Evolutionary conservation across 2,329 filamentous ascomycete species (phyloP), one percentile per base, ranked within the genome.

Genomic region (Verticillium nonalfalfae): DNA sequence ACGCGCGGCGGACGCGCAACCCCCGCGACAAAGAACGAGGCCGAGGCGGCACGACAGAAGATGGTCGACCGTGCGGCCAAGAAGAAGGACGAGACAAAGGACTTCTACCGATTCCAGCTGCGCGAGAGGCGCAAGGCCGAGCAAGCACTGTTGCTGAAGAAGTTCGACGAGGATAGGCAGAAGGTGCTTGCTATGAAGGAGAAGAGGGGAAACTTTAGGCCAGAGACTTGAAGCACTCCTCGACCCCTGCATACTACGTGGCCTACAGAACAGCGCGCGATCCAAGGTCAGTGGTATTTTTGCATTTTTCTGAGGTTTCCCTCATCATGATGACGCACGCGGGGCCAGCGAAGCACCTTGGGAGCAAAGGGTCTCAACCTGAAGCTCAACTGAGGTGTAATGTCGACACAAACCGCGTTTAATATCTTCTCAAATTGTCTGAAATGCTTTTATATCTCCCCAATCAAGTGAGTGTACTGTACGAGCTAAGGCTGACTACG

Each of bases 81-180:
- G 76, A 88, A 84, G 79, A 85, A 83, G 70, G 79, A 81, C 40
- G 85, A 87, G 57, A 79, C 86, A 68, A 84, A 84, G 63, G 88
- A 91, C 73, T 96, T 96, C 72, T 96, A 96, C 74, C 81, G 91
- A 62, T 96, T 94, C 81, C 91, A 96, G 79, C 83, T 85, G 66
- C 78, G 91, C 56, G 90, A 95, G 78, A 87, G 86, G 78, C 85
- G 88, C 76, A 95, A 95, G 80, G 85, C 86, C 69, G 83, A 87
- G 68, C 89, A 91, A 73, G 81, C 84, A 56, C 82, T 87, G 62
- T 71, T 95, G 73, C 76, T 90, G 66, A 86, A 76, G 75, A 82
- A 84, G 66, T 95, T 95, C 75, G 88, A 93, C 72, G 85, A 90
- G 72, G 91, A 94, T 76, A 84, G 82, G 77, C 85, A 79, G 77